Conservation (phyloP, 2,329 filamentous ascomycete genomes). For the Scytalidium sp. region DNA sequence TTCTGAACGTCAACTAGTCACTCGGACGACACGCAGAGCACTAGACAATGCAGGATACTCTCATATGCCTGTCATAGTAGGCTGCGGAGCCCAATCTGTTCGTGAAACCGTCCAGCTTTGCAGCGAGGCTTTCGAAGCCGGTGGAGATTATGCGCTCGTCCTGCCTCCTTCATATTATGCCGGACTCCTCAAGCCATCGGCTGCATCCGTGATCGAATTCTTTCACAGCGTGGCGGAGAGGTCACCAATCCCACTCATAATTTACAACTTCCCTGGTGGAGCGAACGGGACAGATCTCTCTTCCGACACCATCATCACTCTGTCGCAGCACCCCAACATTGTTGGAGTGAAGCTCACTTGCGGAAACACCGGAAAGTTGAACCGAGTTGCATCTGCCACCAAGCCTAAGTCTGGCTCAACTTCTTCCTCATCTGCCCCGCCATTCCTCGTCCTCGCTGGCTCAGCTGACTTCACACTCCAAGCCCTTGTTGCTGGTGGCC, state of each 20-base stretch:
- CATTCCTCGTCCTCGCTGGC: constrained; percentile 69
- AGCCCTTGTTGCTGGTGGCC: constrained; percentile 65
- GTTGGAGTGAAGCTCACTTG: constrained; percentile 90
- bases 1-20: constrained; percentile 58
- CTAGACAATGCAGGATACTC: constrained; percentile 56
- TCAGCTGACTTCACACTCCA: constrained; percentile 73
- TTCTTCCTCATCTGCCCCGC: constrained; percentile 26
- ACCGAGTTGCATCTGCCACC: constrained; percentile 51
- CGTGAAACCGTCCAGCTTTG: constrained; percentile 64
- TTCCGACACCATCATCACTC: constrained; percentile 78
- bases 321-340: constrained; percentile 80
- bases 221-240: constrained; percentile 60
- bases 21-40: constrained; percentile 55
- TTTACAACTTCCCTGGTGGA: constrained; percentile 91
- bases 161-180: constrained; percentile 69
- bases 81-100: constrained; percentile 63
- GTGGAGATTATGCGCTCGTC: constrained; percentile 65
- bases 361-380: constrained; percentile 68
- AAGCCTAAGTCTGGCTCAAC: constrained; percentile 54
- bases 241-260: constrained; percentile 72
- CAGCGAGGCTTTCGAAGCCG: constrained; percentile 57
- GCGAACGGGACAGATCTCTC: constrained; percentile 87
- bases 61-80: constrained; percentile 62
- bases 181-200: constrained; percentile 51
- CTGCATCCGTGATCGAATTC: constrained; percentile 53